Percentiles rank a stretch among this genome's conserved stretches.
Evolutionary conservation across 495 filamentous ascomycete species (phyloP).

Genomic region (Glonium stellatum): DNA sequence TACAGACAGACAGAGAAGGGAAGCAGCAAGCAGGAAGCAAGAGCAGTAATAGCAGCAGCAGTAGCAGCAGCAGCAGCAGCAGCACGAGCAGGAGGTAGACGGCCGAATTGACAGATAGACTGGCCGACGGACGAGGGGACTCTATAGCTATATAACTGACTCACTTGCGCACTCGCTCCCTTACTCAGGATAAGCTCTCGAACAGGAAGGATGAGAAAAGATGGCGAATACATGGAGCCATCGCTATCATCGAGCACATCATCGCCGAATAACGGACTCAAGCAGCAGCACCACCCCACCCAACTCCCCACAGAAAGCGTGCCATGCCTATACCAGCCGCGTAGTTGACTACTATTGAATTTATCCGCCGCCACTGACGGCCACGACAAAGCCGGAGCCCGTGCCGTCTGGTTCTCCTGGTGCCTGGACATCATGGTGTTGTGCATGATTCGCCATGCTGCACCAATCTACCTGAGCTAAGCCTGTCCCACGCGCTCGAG

Average conservation of each 20-base stretch:
- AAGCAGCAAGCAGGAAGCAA: background rate
- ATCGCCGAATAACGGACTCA: constrained; percentile 15
- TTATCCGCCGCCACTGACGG: constrained; percentile 13
- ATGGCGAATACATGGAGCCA: constrained; percentile 27
- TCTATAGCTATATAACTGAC: background rate
- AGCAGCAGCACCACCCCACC: constrained; percentile 8
- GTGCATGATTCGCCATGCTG: constrained; percentile 6
- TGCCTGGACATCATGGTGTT: constrained; percentile 25
- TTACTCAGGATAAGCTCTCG: constrained; percentile 10
- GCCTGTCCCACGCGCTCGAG: constrained; percentile 7
- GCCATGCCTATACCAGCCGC: background rate
- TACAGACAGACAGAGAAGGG: background rate
- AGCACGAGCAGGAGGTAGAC: too few relatives aligned
- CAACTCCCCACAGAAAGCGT: constrained; percentile 7
- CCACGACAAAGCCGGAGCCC: background rate
- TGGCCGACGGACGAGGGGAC: background rate
- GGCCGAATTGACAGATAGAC: too few relatives aligned
- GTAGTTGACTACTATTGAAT: constrained; percentile 13
- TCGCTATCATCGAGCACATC: constrained; percentile 27
- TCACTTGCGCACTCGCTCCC: too few relatives aligned
- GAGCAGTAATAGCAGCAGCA: too few relatives aligned
- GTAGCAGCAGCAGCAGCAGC: too few relatives aligned
- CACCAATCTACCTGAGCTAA: constrained; percentile 17
- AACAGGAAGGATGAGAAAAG: constrained; percentile 2
- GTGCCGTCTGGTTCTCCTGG: background rate